Evolutionary conservation across 2,329 filamentous ascomycete genomes (phyloP).

Genomic region (Cercospora zeina): DNA sequence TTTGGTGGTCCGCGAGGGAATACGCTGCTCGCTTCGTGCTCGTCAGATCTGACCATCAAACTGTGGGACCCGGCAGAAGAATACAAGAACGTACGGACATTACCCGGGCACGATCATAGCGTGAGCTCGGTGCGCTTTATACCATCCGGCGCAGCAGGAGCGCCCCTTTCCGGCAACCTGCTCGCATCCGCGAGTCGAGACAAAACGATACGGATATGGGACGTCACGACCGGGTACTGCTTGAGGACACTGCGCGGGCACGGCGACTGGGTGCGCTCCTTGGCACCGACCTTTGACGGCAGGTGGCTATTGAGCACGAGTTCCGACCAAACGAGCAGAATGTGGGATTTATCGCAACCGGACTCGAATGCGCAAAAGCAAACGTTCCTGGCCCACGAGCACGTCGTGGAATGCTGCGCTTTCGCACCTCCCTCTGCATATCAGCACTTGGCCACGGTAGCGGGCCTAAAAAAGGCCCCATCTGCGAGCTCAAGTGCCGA

Average conservation of each 20-base stretch:
- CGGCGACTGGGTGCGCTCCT: slow-evolving; percentile 86
- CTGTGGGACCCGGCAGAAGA: slow-evolving; percentile 90
- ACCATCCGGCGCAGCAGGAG: slow-evolving; percentile 75
- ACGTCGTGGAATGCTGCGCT: slow-evolving; percentile 80
- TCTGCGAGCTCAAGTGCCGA: slow-evolving; percentile 73
- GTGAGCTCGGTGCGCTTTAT: slow-evolving; percentile 88
- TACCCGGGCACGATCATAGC: slow-evolving; percentile 89
- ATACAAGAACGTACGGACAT: slow-evolving; percentile 91
- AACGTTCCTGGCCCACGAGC: slow-evolving; percentile 81
- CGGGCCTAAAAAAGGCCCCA: slow-evolving; percentile 80
- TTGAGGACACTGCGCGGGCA: slow-evolving; percentile 87
- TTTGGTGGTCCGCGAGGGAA: slow-evolving; percentile 82
- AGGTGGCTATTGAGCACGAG: slow-evolving; percentile 79
- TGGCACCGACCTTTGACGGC: slow-evolving; percentile 78
- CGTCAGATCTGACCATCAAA: slow-evolving; percentile 88
- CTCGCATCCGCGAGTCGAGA: slow-evolving; percentile 85
- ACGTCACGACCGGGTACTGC: slow-evolving; percentile 89
- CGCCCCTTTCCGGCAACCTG: slow-evolving; percentile 77
- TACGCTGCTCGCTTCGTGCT: slow-evolving; percentile 79
- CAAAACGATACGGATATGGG: slow-evolving; percentile 84
- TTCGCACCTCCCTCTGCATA: slow-evolving; percentile 81
- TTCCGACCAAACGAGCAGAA: slow-evolving; percentile 74
- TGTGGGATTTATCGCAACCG: slow-evolving; percentile 79
- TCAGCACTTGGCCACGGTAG: slow-evolving; percentile 70
- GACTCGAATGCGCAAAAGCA: slow-evolving; percentile 65